Evolutionary conservation across 202 grass and related monocot genomes (phyloP), one percentile per base, ranked within the genome.

Genomic region (Bolboschoenoplectus hybrid): DNA sequence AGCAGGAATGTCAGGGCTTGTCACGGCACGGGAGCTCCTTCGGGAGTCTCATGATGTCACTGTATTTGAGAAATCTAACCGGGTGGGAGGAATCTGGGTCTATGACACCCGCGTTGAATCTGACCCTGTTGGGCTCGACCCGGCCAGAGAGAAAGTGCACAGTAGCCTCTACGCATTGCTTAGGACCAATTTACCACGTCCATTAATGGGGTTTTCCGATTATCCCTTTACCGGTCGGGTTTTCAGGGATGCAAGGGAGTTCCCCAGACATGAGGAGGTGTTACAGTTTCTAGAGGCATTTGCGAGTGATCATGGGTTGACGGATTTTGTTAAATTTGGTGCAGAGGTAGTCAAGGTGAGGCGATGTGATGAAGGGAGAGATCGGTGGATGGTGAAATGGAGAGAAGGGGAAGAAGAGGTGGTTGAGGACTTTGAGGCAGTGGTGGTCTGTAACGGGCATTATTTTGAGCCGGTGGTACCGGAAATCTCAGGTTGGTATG

Each of bases 111-210:
- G 84, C 81, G 53, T 55, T 20, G 89, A 93, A 40, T 58, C 75
- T 2, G 81, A 87, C 84, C 84, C n/a, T 46, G 50, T 85, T 19
- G 52, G 86, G 46, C 39, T 65, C 14, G 67, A 73, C 17, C 66
- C 84, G 1, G 64, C 7, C 32, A 45, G 81, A 10, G 71, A n/a
- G 80, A 87, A 56, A 50, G 91, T 87, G 43, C 89, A 89, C 40
- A 20, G 92, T 52, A 91, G 89, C 85, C 19, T 93, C 46, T 91
- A 93, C 57, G 69, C 82, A 74, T 93, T 87, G 79, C 89, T 93
- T 45, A 87, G 85, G 66, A 94, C 87, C 71, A 91, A 94, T 87
- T 81, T 94, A 67, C 87, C 87, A 14, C 85, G 92, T 49, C 63
- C 87, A 86, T 67, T 91, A 51, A 94, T 91, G 92, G 89, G 89